Evolutionary conservation across 306 rosid genomes (phyloP), one percentile per base, ranked within the genome.

Genomic region (Cercis canadensis): DNA sequence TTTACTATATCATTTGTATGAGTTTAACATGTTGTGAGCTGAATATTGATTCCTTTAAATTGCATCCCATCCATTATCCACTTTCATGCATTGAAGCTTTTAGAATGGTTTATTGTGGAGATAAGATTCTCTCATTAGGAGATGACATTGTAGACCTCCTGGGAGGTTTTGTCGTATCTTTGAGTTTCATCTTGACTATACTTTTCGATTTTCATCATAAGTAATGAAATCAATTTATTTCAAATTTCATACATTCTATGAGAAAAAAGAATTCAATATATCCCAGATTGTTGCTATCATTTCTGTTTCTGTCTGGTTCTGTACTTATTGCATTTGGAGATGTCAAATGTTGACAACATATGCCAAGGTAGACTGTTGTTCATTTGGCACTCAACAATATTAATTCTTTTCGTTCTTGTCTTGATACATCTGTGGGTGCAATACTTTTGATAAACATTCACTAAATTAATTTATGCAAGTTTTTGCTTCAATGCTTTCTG

Each of bases 401-500:
- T 37, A 37, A 24, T 29, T 45, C 44, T 65, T 45, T 45, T 40
- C 63, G 16, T 18, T 57, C 19, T 39, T 29, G 7, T 31, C 47
- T 50, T 19, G 15, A 49, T 67, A 17, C 10, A 37, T 37, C 2
- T 40, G 17, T 37, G 7, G 51, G 41, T 52, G 43, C 15, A 11
- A 54, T 37, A 79, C 31, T 50, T 17, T 78, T 21, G 43, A 8
- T 33, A 32, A 37, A 41, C 10, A 53, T 61, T 62, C 37, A 44
- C 7, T 13, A 8, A 11, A 47, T 59, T 53, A 32, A 17, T 72
- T 43, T 40, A 52, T 72, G 24, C 56, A 32, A 44, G 7, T 53
- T 61, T 50, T 54, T 18, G 70, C 32, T 60, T 68, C 55, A 63
- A 47, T 55, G 15, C 40, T 47, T 13, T 60, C 9, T 62, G 72